Percentiles rank a stretch among this genome's conserved stretches.
Conservation (phyloP, 208 protist species). For the Acanthamoeba polyphaga region DNA sequence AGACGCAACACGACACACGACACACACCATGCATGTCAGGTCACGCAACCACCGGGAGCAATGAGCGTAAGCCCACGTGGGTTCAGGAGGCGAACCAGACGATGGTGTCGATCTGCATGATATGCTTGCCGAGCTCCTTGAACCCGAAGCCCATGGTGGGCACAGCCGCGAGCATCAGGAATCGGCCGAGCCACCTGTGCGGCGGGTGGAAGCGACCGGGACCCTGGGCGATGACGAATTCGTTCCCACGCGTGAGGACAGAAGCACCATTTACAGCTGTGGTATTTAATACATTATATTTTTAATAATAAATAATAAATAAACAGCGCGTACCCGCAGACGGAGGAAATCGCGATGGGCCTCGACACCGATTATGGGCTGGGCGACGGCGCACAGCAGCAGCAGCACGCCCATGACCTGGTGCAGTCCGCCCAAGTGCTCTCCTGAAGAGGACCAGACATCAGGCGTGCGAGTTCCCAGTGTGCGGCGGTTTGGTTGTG, state of each 20-base stretch:
- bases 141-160: conserved; percentile 53
- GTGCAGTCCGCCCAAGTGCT: conserved; percentile 30
- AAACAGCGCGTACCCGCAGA: neutral
- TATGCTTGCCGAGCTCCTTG: conserved; percentile 64
- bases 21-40: neutral
- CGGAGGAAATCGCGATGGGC: conserved; percentile 64
- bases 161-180: conserved; percentile 31
- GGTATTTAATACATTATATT: too few relatives aligned
- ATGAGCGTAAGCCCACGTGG: neutral
- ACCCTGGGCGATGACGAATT: neutral
- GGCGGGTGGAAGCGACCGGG: conserved; percentile 40
- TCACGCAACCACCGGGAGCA: neutral
- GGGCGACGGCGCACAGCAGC: conserved; percentile 39
- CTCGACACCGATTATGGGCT: conserved; percentile 51
- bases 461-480: neutral
- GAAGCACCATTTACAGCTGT: too few relatives aligned
- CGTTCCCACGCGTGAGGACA: neutral
- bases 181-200: conserved; percentile 60
- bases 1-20: neutral
- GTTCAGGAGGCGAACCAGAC: neutral
- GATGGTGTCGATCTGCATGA: conserved; percentile 14
- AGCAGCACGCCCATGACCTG: conserved; percentile 28
- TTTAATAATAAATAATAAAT: neutral
- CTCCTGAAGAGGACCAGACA: neutral
- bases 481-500: neutral